Base-by-base conservation (phyloP, 139 green algal species). In the Pseudopediastrum boryanum region DNA sequence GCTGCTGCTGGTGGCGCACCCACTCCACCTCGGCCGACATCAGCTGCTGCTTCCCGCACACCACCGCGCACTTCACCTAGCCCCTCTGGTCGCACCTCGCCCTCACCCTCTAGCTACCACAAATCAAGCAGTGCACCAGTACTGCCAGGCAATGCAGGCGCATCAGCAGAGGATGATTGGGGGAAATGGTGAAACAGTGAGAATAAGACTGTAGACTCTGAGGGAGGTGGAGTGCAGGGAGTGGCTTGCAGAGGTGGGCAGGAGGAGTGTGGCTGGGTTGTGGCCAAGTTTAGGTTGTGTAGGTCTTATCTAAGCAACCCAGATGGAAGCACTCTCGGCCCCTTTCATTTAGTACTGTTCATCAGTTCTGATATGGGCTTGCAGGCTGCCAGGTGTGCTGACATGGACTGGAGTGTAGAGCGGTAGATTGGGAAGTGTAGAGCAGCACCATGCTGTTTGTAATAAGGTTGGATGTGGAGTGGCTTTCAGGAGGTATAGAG, bases 151-250 rank as follows among this genome's bases (percentile, higher is more conserved):
- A n/a, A 58, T 70, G n/a, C 38, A 78, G 71, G 21, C 71, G 6
- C n/a, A n/a, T 29, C 51, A 33, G 71, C 66, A 19, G 71, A 78
- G 19, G n/a, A n/a, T n/a, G 71, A 78, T 21, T 78, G 71, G 71
- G 71, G 71, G 35, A 78, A 78, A 56, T 78, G 71, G 71, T 78
- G 59, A 62, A 35, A 16, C 16, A 16, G 46, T 16, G 46, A n/a
- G 13, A 16, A n/a, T 16, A 56, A n/a, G 46, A 16, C 13, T 56
- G 16, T 56, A n/a, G 46, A 12, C 13, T 16, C 46, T 56, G 46
- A 12, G 46, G 13, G 46, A n/a, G 46, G 46, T 56, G 46, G 16
- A 16, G 46, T 56, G 46, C 46, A 16, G 46, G 13, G 16, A 16
- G 46, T 16, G 46, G 46, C 46, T 56, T 16, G 13, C 12, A 56